These are phyloP conservation scores for Sporothrix schenckii DNA, from an alignment of 2,329 filamentous ascomycete genomes.

Conservation along the genomic window DNA sequence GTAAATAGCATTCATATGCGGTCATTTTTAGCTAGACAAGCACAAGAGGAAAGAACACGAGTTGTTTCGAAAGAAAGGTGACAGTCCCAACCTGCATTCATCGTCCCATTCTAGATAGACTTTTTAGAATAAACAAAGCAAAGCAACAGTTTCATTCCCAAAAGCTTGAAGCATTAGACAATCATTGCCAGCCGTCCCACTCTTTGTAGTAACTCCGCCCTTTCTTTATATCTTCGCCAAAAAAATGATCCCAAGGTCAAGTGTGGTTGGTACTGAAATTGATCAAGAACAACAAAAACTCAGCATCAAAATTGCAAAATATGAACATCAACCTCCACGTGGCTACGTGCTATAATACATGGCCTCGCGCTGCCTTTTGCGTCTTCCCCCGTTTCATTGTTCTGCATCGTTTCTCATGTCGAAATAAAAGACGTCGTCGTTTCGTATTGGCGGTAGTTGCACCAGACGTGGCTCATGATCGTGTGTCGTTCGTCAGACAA, in stretches of 20 bases:
- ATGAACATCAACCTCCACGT: not conserved
- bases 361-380: conserved; percentile 9
- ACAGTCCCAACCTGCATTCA: not conserved
- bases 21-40: not conserved
- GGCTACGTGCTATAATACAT: conserved; percentile 3
- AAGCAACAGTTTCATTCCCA: not conserved
- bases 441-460: not conserved
- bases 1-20: not conserved
- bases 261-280: not conserved
- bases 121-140: not conserved
- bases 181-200: not conserved
- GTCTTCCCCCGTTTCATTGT: not conserved
- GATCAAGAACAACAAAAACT: not conserved
- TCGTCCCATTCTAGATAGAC: not conserved
- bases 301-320: not conserved
- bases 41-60: not conserved
- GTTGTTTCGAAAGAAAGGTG: not conserved
- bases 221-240: not conserved
- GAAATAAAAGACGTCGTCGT: not conserved
- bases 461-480: conserved; percentile 16
- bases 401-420: conserved; percentile 9
- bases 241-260: not conserved
- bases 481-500: conserved; percentile 20
- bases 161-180: not conserved
- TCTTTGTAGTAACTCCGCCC: not conserved